Evolutionary conservation across 2,329 filamentous ascomycete genomes (phyloP).

Genomic region (Colletotrichum spaethianum): DNA sequence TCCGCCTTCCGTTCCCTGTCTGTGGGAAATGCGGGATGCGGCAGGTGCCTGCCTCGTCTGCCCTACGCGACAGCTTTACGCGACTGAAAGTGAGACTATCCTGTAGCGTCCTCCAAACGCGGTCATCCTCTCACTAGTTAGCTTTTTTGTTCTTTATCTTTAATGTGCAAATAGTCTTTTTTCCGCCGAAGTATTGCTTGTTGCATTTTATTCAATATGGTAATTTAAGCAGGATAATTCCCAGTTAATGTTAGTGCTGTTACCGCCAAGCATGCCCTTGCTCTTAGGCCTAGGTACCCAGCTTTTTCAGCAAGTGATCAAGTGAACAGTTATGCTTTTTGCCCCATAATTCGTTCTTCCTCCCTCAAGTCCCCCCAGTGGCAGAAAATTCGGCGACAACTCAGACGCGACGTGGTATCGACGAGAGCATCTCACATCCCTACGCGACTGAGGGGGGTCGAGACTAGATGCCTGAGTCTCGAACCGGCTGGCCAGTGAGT

Average conservation of each 20-base stretch:
- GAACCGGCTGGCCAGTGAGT: neutral
- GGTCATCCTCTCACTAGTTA: neutral
- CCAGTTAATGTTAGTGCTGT: neutral
- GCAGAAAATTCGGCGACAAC: neutral
- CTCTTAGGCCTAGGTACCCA: too few relatives aligned
- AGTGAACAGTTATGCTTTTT: neutral
- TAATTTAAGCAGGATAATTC: neutral
- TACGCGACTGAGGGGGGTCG: neutral
- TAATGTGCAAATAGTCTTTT: neutral
- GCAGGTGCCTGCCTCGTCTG: neutral
- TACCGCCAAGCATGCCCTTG: neutral
- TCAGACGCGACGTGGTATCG: neutral
- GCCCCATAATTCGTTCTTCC: neutral
- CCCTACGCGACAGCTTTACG: neutral
- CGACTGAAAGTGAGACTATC: neutral
- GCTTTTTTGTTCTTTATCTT: neutral
- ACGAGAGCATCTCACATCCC: neutral
- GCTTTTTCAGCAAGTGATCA: too few relatives aligned
- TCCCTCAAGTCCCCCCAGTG: neutral
- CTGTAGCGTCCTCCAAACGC: neutral
- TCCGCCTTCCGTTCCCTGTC: slow-evolving; percentile 8
- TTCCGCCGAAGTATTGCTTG: too few relatives aligned
- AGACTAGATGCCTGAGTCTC: neutral
- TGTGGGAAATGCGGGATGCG: slow-evolving; percentile 24
- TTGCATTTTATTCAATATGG: neutral